These are phyloP conservation scores for Beta lomatogona DNA, from an alignment of 179 eudicot species.

Conservation along the genomic window DNA sequence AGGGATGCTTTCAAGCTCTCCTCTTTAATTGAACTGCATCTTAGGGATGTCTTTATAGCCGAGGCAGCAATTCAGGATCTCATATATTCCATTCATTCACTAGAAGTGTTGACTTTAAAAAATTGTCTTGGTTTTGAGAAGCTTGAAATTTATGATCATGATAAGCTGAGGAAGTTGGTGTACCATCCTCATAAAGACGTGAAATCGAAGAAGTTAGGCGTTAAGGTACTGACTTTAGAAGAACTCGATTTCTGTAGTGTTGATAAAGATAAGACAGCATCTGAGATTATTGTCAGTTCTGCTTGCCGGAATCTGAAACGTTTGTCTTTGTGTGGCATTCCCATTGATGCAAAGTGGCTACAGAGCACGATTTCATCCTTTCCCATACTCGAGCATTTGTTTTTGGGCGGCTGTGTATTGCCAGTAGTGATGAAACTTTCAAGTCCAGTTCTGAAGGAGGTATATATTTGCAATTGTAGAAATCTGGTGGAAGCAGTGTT, in stretches of 20 bases:
- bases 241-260: conserved; percentile 20
- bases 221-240: conserved; percentile 21
- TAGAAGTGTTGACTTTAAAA: conserved; percentile 22
- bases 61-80: conserved; percentile 23
- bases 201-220: conserved; percentile 8
- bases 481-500: conserved; percentile 20
- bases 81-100: conserved; percentile 15
- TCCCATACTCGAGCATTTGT: conserved; percentile 29
- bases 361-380: conserved; percentile 15
- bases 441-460: conserved; percentile 22
- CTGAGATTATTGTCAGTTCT: conserved; percentile 10
- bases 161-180: conserved; percentile 21
- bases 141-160: conserved; percentile 21
- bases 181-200: conserved; percentile 4
- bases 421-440: conserved; percentile 25
- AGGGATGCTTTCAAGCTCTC: conserved; percentile 14
- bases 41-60: conserved; percentile 19
- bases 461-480: conserved; percentile 10
- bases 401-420: conserved; percentile 17
- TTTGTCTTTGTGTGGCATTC: conserved; percentile 24
- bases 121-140: conserved; percentile 19
- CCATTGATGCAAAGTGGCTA: conserved; percentile 14
- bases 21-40: conserved; percentile 23
- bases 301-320: conserved; percentile 24
- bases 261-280: background rate